phyloP scores from a whole-genome alignment of 225 moss, liverwort and hornwort species.

The Anthoceros angustus region DNA sequence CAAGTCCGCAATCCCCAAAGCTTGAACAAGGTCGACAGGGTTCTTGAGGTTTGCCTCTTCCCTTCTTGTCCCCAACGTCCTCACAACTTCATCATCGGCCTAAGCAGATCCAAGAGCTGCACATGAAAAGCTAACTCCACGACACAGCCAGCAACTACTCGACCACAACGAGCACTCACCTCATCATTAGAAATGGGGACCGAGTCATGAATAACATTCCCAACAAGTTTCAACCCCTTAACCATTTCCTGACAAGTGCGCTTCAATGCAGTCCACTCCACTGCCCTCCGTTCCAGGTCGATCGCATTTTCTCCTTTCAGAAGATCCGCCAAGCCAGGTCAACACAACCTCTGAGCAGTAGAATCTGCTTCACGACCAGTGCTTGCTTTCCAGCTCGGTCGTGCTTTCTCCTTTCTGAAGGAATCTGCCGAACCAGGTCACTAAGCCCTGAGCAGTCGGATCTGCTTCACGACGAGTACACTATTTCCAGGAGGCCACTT shows the following conservation, averaged over 20 bases:
- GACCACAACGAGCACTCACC: constrained; percentile 19
- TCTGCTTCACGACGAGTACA: no score
- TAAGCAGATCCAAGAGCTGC: constrained; percentile 9
- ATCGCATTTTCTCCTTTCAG: constrained; percentile 49
- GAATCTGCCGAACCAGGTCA: no score
- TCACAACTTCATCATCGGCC: constrained; percentile 44
- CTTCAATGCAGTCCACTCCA: constrained; percentile 28
- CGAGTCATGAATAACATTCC: constrained; percentile 79
- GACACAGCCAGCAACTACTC: no score
- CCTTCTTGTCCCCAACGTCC: constrained; percentile 43
- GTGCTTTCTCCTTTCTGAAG: no score
- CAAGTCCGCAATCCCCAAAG: constrained; percentile 66
- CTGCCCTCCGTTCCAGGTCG: constrained; percentile 35
- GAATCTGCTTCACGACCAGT: background rate
- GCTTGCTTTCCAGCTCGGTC: no score
- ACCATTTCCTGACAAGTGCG: constrained; percentile 38
- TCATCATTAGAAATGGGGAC: constrained; percentile 57
- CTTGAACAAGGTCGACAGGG: constrained; percentile 76
- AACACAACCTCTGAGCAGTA: constrained; percentile 1
- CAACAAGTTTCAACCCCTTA: constrained; percentile 39
- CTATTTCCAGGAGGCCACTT: no score
- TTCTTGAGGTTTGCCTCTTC: constrained; percentile 40
- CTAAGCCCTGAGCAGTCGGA: no score
- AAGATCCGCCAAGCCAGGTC: no score
- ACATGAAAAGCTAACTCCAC: background rate